Evolutionary conservation across 2,329 filamentous ascomycete genomes (phyloP).

Genomic region (Pseudocercospora pini-densiflorae): DNA sequence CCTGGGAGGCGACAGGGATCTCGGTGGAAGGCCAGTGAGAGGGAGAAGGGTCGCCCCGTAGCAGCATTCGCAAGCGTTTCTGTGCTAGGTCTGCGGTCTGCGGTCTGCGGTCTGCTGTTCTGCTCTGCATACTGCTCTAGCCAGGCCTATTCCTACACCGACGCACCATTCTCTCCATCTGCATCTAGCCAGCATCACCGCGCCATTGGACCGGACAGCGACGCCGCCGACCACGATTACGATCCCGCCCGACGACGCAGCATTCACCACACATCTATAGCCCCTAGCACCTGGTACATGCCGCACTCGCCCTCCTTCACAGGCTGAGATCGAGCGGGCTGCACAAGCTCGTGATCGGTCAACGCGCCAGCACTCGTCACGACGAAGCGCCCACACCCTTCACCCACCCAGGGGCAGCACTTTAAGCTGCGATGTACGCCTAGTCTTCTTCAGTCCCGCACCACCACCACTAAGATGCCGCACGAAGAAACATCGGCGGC

Average conservation of each 20-base stretch:
- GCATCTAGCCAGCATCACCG: neutral
- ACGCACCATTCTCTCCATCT: neutral
- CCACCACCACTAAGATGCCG: constrained; percentile 29
- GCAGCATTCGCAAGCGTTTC: neutral
- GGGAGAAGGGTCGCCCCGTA: constrained; percentile 1
- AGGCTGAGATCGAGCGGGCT: constrained; percentile 23
- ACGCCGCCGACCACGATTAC: neutral
- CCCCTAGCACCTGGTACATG: constrained; percentile 8
- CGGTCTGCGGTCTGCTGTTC: neutral
- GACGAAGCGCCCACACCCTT: constrained; percentile 28
- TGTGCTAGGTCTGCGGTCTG: neutral
- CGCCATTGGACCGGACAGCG: neutral
- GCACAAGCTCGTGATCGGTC: constrained; percentile 23
- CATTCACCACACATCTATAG: neutral
- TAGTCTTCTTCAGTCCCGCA: constrained; percentile 17
- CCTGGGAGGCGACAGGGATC: neutral
- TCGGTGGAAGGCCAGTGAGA: neutral
- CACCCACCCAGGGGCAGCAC: constrained; percentile 17
- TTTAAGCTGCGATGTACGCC: constrained; percentile 26
- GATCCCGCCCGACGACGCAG: neutral
- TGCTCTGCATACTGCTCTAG: neutral
- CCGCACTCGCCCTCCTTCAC: neutral
- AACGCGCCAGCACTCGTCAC: constrained; percentile 19
- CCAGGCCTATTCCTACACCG: neutral
- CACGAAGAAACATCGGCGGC: constrained; percentile 41